These are phyloP conservation scores for Xylaria arbuscula DNA, from an alignment of 2,329 filamentous ascomycete species.

Conservation along the genomic window DNA sequence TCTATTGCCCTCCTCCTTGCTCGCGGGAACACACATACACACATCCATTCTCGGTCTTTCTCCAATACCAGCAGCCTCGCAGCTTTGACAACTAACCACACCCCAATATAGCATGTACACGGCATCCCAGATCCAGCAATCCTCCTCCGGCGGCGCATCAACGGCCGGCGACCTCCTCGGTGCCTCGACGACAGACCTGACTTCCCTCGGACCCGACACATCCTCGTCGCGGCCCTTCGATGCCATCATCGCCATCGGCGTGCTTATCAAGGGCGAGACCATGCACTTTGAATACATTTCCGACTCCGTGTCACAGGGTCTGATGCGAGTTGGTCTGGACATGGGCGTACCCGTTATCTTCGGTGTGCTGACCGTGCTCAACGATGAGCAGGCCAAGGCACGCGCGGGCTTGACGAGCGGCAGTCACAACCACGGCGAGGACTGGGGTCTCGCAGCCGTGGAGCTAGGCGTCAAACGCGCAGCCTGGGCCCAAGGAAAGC, in stretches of 20 bases:
- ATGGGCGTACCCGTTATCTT: conserved; percentile 90
- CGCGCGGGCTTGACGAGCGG: conserved; percentile 78
- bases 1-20: neutral
- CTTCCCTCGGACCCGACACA: conserved; percentile 56
- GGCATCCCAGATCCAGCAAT: conserved; percentile 85
- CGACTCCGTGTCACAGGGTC: conserved; percentile 86
- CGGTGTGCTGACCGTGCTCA: conserved; percentile 88
- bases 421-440: conserved; percentile 93
- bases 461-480: conserved; percentile 91
- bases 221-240: conserved; percentile 75
- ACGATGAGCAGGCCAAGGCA: conserved; percentile 85
- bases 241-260: conserved; percentile 93
- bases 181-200: conserved; percentile 74
- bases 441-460: conserved; percentile 94
- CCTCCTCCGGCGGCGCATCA: conserved; percentile 68
- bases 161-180: conserved; percentile 82
- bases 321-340: conserved; percentile 95
- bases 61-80: neutral
- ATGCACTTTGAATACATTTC: conserved; percentile 99
- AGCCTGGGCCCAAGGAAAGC: conserved; percentile 80
- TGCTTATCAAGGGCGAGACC: conserved; percentile 97
- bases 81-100: conserved; percentile 12
- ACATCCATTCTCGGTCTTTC: conserved; percentile 11
- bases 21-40: neutral
- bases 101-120: conserved; percentile 73